These are phyloP conservation scores for Wallacemonas sp. DNA, from an alignment of 208 protist species.

Conservation along the genomic window DNA sequence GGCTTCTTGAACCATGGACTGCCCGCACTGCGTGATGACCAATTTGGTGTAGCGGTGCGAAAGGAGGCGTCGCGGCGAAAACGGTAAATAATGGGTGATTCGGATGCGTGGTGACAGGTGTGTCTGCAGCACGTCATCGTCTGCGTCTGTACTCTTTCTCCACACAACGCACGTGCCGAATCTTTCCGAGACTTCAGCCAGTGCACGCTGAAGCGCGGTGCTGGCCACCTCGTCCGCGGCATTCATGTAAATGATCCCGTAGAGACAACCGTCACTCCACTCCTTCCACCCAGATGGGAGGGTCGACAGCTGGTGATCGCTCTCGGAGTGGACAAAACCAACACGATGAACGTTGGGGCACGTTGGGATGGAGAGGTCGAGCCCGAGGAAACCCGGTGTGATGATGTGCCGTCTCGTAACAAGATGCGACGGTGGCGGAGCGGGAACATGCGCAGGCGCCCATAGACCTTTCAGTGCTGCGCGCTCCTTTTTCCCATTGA, in stretches of 20 bases:
- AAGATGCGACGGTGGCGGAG: background rate
- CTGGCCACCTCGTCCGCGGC: background rate
- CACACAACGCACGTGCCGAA: slow-evolving; percentile 23
- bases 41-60: slow-evolving; percentile 21
- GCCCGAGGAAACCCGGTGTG: slow-evolving; percentile 32
- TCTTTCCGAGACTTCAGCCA: background rate
- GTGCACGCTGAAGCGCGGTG: slow-evolving; percentile 9
- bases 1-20: slow-evolving; percentile 21
- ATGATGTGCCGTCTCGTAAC: slow-evolving; percentile 32
- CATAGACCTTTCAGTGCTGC: background rate
- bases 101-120: background rate
- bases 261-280: slow-evolving; percentile 19
- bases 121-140: background rate
- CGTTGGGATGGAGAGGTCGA: slow-evolving; percentile 28
- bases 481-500: background rate
- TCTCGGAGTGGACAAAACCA: slow-evolving; percentile 37
- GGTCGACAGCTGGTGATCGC: background rate
- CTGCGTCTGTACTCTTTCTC: background rate
- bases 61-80: slow-evolving; percentile 19
- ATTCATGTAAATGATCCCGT: slow-evolving; percentile 28
- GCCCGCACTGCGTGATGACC: slow-evolving; percentile 26
- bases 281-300: slow-evolving; percentile 19
- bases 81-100: slow-evolving; percentile 10
- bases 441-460: background rate
- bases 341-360: slow-evolving; percentile 48